Conservation (phyloP, 495 filamentous ascomycete species). For the Penicillium salamii region DNA sequence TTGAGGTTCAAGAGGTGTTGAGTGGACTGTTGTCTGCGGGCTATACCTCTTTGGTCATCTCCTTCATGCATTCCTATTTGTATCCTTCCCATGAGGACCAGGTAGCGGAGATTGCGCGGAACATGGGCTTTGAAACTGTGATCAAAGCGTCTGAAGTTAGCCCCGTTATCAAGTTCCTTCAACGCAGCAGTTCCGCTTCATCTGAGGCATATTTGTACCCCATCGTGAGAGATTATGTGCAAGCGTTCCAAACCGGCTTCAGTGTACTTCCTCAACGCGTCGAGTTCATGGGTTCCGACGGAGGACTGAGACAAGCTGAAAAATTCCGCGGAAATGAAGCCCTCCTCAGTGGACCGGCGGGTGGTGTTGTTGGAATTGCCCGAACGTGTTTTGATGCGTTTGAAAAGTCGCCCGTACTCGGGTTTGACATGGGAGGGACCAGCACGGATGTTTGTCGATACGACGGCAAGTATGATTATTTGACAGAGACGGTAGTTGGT, state of each 20-base stretch:
- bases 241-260: conserved; percentile 60
- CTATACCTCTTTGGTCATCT: conserved; percentile 40
- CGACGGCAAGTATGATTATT: conserved; percentile 76
- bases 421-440: conserved; percentile 73
- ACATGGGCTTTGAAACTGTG: conserved; percentile 35
- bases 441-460: conserved; percentile 84
- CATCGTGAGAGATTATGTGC: conserved; percentile 83
- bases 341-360: conserved; percentile 53
- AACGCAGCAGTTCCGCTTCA: conserved; percentile 79
- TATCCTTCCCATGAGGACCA: conserved; percentile 44
- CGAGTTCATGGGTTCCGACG: conserved; percentile 47
- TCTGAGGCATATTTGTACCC: conserved; percentile 92
- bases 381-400: conserved; percentile 79
- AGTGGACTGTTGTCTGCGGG: conserved; percentile 5
- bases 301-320: conserved; percentile 24
- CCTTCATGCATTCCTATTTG: conserved; percentile 44
- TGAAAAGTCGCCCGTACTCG: conserved; percentile 80
- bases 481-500: conserved; percentile 74
- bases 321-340: conserved; percentile 47
- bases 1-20: not conserved
- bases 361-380: conserved; percentile 81
- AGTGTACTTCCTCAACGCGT: conserved; percentile 7
- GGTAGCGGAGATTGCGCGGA: conserved; percentile 36
- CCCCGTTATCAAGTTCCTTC: conserved; percentile 70
- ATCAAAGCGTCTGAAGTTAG: conserved; percentile 56